Evolutionary conservation across 2,329 filamentous ascomycete genomes (phyloP).

Genomic region (Aspergillus chevalieri): DNA sequence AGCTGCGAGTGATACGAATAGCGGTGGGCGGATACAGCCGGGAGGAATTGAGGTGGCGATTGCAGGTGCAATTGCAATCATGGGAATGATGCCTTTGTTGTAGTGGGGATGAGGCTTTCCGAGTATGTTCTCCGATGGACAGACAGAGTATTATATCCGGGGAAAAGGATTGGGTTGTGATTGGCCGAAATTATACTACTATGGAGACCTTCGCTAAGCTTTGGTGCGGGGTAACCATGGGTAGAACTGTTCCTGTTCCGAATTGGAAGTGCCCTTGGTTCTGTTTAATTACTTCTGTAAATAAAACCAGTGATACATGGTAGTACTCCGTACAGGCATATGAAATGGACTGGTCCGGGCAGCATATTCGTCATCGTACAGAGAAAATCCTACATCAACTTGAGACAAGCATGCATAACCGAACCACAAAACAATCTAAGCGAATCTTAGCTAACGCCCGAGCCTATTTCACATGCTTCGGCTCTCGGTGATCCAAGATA

Average conservation of each 20-base stretch:
- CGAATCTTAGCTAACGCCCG: no score
- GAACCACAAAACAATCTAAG: no score
- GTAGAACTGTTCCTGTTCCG: background rate
- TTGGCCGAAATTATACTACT: background rate
- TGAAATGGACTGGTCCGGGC: no score
- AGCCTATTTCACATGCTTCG: no score
- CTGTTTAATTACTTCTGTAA: no score
- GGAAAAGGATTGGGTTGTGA: slow-evolving; percentile 1
- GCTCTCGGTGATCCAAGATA: background rate
- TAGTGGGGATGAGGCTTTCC: slow-evolving; percentile 4
- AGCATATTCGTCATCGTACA: no score
- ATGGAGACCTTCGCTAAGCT: background rate
- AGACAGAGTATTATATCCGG: background rate
- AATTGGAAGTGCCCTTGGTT: background rate
- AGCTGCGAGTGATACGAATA: background rate
- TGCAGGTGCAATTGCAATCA: slow-evolving; percentile 17
- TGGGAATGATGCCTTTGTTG: slow-evolving; percentile 19
- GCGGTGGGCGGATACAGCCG: slow-evolving; percentile 3
- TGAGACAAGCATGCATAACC: no score
- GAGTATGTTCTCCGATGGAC: no score
- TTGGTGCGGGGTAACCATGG: background rate
- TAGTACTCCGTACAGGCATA: no score
- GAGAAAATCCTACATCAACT: no score
- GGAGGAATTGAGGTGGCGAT: slow-evolving; percentile 14
- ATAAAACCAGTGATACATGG: no score